These are phyloP conservation scores for Sarocladium kiliense DNA, from an alignment of 2,329 filamentous ascomycete species.

Conservation along the genomic window DNA sequence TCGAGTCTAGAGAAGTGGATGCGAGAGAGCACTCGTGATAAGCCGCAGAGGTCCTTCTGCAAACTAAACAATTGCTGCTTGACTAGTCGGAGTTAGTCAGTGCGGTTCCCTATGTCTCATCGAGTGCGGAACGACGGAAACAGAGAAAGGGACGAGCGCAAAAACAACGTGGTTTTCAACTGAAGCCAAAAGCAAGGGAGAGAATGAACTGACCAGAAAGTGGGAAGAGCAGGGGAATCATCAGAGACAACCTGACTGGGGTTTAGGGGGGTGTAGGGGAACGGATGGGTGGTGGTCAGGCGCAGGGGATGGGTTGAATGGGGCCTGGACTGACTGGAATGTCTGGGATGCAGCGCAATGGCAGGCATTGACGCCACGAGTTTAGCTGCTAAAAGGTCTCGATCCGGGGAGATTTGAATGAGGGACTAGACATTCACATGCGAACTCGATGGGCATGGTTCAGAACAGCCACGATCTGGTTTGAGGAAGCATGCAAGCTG, in stretches of 20 bases:
- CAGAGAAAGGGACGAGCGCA: background rate
- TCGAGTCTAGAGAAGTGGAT: background rate
- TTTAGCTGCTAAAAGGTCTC: background rate
- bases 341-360: background rate
- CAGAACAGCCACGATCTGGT: background rate
- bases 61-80: background rate
- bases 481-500: no score
- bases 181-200: background rate
- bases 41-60: background rate
- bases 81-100: background rate
- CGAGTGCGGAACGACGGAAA: no score
- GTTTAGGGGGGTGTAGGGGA: no score
- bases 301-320: background rate
- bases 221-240: no score
- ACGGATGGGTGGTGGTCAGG: background rate
- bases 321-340: background rate
- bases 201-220: no score
- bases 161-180: background rate
- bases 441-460: background rate
- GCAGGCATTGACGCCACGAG: constrained; percentile 1
- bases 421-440: background rate
- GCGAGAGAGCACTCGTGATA: background rate
- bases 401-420: background rate
- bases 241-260: no score
- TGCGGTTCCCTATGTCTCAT: background rate